Evolutionary conservation across 2,329 filamentous ascomycete genomes (phyloP), one percentile per base, ranked within the genome.

Genomic region (Madurella fahalii): DNA sequence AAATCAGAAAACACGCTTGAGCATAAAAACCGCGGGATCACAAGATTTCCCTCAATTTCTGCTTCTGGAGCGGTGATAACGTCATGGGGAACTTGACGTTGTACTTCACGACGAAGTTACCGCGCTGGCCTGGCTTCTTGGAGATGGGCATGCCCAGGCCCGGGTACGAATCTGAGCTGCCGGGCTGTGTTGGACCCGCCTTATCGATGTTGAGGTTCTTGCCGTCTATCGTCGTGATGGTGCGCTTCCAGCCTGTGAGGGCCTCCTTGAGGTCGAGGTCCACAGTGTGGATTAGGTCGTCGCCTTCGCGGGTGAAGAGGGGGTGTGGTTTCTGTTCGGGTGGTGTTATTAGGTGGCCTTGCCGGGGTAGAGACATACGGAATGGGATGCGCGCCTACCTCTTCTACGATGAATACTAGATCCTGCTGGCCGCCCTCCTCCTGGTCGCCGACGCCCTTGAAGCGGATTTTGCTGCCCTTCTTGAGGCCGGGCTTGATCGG

Each of bases 401-500:
- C 93, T 72, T 91, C 87, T 18, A 99, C 83, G 55, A 99, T 87
- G 65, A 99, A 95, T 70, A 96, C 92, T 50, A 99, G 73, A 72
- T 99, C 94, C 71, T 99, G 94, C 56, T 91, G 89, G 13, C 93
- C 93, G 41, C 94, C 94, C 68, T 97, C 94, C 58, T 96, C 91
- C 70, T 97, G 92, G 71, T 99, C 94, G 11, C 94, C 94, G n/a
- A 99, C 92, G 41, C 93, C 91, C 67, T 89, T 89, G 69, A 96
- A 99, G 74, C 96, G 96, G 73, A 99, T 96, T 79, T 97, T 99
- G 67, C 90, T 95, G 31, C 94, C 94, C 64, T 95, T 92, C 75
- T 97, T 96, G 72, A 97, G 75, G 56, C 94, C 94, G 5, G 90
- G 86, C 75, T 96, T 97, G 74, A 99, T 96, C 45, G 91, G 90